Evolutionary conservation across 2,329 filamentous ascomycete species (phyloP).

Genomic region (Tolypocladium album): DNA sequence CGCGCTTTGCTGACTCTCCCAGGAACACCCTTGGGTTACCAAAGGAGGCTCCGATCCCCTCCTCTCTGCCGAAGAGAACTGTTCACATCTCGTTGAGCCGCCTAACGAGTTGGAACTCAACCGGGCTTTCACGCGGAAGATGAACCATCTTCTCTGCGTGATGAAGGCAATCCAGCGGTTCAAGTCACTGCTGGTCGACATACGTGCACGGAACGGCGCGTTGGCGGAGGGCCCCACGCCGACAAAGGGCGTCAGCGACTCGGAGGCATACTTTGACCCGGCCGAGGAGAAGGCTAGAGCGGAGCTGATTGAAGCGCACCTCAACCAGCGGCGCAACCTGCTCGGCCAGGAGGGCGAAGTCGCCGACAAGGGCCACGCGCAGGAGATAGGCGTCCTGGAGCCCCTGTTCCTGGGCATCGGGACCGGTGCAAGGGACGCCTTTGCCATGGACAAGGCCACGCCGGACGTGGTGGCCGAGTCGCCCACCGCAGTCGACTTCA

Average conservation of each 20-base stretch:
- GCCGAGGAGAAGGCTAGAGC: constrained; percentile 25
- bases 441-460: constrained; percentile 25
- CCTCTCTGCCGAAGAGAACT: constrained; percentile 77
- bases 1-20: neutral
- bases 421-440: constrained; percentile 43
- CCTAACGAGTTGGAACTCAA: constrained; percentile 88
- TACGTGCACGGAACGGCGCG: constrained; percentile 10
- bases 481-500: constrained; percentile 71
- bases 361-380: constrained; percentile 35
- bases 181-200: constrained; percentile 54
- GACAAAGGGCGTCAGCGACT: constrained; percentile 2
- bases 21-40: constrained; percentile 94
- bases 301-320: constrained; percentile 37
- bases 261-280: constrained; percentile 9
- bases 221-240: neutral
- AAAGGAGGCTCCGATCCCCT: constrained; percentile 66
- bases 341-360: constrained; percentile 23
- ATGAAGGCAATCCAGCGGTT: constrained; percentile 89
- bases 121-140: constrained; percentile 80
- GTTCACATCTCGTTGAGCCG: constrained; percentile 63
- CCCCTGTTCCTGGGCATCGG: constrained; percentile 69
- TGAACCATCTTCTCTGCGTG: constrained; percentile 76
- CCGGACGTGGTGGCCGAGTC: constrained; percentile 64
- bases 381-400: constrained; percentile 50
- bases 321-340: constrained; percentile 35